Percentiles rank a stretch among this genome's conserved stretches.
Evolutionary conservation across 371 early-diverging fungal genomes (phyloP).

Genomic region (Lichtheimia ramosa): DNA sequence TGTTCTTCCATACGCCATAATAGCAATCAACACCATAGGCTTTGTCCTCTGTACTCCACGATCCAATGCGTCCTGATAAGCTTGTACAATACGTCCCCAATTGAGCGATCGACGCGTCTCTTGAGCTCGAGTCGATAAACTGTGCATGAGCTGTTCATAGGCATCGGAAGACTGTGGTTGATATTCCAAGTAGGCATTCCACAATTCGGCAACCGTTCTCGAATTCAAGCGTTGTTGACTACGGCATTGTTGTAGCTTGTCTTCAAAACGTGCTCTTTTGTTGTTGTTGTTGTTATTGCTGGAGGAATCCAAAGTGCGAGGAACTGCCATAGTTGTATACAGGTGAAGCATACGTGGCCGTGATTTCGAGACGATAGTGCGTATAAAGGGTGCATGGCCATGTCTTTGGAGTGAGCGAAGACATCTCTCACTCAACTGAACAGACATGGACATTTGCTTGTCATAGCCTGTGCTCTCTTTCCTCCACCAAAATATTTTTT

Average conservation of each 20-base stretch:
- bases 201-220: constrained; percentile 4
- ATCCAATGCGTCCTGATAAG: constrained; percentile 17
- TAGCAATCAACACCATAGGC: constrained; percentile 18
- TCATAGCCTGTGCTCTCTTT: not conserved
- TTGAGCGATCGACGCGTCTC: constrained; percentile 14
- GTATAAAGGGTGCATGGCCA: constrained; percentile 5
- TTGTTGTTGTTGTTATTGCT: not conserved
- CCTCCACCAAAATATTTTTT: too few relatives aligned
- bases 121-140: constrained; percentile 7
- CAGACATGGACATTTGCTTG: constrained; percentile 25
- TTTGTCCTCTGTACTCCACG: constrained; percentile 11
- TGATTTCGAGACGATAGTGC: not conserved
- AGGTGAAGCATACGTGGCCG: constrained; percentile 1
- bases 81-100: constrained; percentile 22
- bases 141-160: constrained; percentile 31
- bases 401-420: constrained; percentile 30
- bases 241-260: constrained; percentile 3
- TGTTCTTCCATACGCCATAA: constrained; percentile 27
- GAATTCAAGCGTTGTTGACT: not conserved
- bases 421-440: constrained; percentile 43
- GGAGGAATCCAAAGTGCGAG: not conserved
- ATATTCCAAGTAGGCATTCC: constrained; percentile 13
- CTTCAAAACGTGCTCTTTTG: constrained; percentile 4
- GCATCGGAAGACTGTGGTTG: constrained; percentile 17
- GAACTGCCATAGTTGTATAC: constrained; percentile 2